Evolutionary conservation across 2,329 filamentous ascomycete species (phyloP), one percentile per base, ranked within the genome.

Genomic region (Pseudogymnoascus sp.): DNA sequence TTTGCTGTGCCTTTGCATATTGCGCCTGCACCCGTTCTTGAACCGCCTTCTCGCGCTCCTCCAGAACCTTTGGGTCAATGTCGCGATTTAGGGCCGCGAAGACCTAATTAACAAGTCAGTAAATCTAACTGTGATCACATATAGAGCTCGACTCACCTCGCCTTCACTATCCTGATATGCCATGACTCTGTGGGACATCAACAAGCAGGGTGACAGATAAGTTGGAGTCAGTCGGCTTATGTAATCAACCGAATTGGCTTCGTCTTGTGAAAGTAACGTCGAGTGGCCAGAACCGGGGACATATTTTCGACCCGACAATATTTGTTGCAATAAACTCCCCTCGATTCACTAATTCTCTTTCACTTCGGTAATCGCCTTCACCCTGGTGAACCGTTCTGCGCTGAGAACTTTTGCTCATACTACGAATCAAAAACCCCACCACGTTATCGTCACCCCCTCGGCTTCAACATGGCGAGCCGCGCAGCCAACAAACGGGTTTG

Each of bases 401-500:
- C 43, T 41, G 43, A n/a, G 25, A 38, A 35, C 11, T 30, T 61
- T 35, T 16, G 54, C 33, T 36, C 20, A 30, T 54, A 28, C 35
- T 12, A 28, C 39, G 12, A 12, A 33, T 22, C 20, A 28, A 30
- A 50, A 14, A 6, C 50, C 30, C 58, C 28, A 54, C 50, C 54
- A 50, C 61, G 11, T 41, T 39, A 65, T 33, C 28, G 38, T 60
- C 62, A 43, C 33, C 43, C 58, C 61, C 71, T 69, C 57, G 61
- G 63, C 62, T 43, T 61, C 58, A 73, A 62, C 65, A 90, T 90
- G 87, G 86, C 87, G 58, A 89, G 84, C 70, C 86, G 86, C 72
- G 86, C 87, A 67, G 87, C 87, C 18, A 85, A 85, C 74, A 90
- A 88, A 76, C 83, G 87, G 72, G 86, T 86, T 77, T 68, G 83